These are phyloP conservation scores for Mycena rebaudengoi DNA, from an alignment of 768 basidiomycete species.

Conservation along the genomic window DNA sequence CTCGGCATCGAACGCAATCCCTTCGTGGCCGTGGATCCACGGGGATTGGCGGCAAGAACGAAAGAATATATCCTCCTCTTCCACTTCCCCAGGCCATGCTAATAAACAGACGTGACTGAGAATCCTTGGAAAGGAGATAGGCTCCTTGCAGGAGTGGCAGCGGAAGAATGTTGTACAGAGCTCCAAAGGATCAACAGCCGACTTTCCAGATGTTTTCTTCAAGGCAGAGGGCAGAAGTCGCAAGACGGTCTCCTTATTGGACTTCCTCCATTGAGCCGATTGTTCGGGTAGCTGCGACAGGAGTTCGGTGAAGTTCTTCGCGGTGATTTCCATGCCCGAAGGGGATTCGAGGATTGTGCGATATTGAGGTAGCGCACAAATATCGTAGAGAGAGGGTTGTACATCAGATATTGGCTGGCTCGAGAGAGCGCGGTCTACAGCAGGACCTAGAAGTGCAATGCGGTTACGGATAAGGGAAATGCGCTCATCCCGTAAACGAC, in stretches of 20 bases:
- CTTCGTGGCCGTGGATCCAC: constrained; percentile 33
- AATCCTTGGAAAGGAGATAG: constrained; percentile 41
- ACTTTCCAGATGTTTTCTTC: not conserved
- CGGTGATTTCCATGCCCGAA: not conserved
- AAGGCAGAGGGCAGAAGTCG: constrained; percentile 20
- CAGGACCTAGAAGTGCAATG: not conserved
- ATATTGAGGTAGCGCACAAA: constrained; percentile 17
- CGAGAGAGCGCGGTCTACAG: not conserved
- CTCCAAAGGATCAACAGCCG: constrained; percentile 20
- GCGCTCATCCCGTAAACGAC: too few species aligned
- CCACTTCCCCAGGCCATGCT: not conserved
- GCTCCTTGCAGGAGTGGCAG: constrained; percentile 40
- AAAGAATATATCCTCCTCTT: constrained; percentile 14
- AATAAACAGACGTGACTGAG: constrained; percentile 38
- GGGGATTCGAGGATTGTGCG: constrained; percentile 26
- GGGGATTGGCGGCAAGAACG: not conserved
- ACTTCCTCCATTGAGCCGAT: constrained; percentile 30
- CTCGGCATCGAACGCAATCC: constrained; percentile 38
- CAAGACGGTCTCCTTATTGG: constrained; percentile 28
- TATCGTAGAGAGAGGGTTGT: constrained; percentile 9
- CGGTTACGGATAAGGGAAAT: too few species aligned
- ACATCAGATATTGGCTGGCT: not conserved
- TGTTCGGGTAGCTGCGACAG: constrained; percentile 13
- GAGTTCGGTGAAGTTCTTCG: constrained; percentile 15
- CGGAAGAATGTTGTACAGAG: constrained; percentile 45